Conservation (phyloP, 1,284 basidiomycete species). For the Sporisorium scitamineum region DNA sequence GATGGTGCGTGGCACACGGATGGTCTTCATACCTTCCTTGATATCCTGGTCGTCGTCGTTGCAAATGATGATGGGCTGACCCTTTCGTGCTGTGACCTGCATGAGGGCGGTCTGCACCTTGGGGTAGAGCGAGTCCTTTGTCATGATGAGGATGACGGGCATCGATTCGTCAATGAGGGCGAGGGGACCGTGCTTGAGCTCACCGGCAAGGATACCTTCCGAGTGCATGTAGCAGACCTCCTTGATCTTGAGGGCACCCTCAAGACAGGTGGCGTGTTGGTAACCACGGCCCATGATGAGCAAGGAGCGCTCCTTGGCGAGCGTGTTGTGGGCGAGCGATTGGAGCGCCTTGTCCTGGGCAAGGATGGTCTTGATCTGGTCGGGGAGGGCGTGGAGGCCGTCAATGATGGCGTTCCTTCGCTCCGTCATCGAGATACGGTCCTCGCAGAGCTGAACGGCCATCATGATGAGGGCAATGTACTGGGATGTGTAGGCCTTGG, state of each 20-base stretch:
- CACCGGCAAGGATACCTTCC: conserved; percentile 87
- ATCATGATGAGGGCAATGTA: conserved; percentile 99
- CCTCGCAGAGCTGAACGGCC: conserved; percentile 95
- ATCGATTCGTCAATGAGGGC: conserved; percentile 98
- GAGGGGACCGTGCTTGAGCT: conserved; percentile 98
- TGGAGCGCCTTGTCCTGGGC: conserved; percentile 83
- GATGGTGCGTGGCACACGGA: conserved; percentile 82
- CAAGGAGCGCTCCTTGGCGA: conserved; percentile 85
- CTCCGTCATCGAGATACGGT: conserved; percentile 90
- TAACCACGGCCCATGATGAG: conserved; percentile 98
- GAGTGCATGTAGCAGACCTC: conserved; percentile 79
- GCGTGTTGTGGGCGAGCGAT: conserved; percentile 82
- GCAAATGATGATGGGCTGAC: conserved; percentile 92
- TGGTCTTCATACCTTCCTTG: conserved; percentile 79
- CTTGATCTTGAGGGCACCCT: conserved; percentile 99
- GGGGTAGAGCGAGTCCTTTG: conserved; percentile 96
- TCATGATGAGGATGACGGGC: conserved; percentile 89
- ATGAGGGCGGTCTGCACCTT: conserved; percentile 96
- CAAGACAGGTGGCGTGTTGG: conserved; percentile 96
- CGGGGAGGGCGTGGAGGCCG: conserved; percentile 88
- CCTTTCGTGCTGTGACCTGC: conserved; percentile 97
- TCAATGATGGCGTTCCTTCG: conserved; percentile 94
- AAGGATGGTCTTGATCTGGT: conserved; percentile 89
- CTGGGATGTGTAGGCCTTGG: conserved; percentile 99
- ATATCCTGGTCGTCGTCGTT: conserved; percentile 91